Conservation (phyloP, 2,329 filamentous ascomycete species). For the Aotearoamyces nothofagi region DNA sequence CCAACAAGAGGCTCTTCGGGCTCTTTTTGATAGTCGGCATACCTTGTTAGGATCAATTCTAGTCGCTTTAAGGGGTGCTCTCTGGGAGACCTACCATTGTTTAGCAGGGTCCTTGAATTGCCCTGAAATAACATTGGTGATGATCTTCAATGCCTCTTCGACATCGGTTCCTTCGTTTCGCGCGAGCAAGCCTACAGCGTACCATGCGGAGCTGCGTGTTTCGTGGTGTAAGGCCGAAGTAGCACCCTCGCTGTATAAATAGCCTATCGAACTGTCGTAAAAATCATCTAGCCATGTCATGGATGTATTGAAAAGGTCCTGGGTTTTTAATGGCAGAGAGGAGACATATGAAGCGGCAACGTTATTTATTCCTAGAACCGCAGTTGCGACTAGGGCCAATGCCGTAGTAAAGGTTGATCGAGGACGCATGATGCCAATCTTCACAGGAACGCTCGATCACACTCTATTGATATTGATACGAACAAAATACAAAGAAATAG, state of each 20-base stretch:
- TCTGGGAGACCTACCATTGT: constrained; percentile 28
- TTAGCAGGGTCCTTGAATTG: constrained; percentile 33
- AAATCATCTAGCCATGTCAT: not conserved
- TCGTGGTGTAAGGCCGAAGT: constrained; percentile 31
- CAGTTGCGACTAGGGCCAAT: not conserved
- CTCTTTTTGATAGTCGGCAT: constrained; percentile 35
- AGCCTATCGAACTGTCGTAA: not conserved
- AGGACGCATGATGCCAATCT: too few species aligned
- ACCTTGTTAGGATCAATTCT: too few species aligned
- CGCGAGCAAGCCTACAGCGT: constrained; percentile 37
- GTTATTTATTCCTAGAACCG: not conserved
- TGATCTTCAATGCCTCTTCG: constrained; percentile 32
- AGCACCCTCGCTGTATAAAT: not conserved
- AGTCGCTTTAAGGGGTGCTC: too few species aligned
- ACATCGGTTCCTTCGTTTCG: constrained; percentile 32
- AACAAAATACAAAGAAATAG: too few species aligned
- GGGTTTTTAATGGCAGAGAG: not conserved
- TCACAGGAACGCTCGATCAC: too few species aligned
- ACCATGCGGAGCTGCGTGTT: constrained; percentile 39
- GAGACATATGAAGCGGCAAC: not conserved
- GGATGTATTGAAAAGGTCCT: not conserved
- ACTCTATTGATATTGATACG: too few species aligned
- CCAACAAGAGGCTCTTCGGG: constrained; percentile 43
- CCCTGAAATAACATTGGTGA: constrained; percentile 32
- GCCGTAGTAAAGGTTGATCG: too few species aligned